Evolutionary conservation across 495 filamentous ascomycete genomes (phyloP).

Genomic region (Filosporella fistucella): DNA sequence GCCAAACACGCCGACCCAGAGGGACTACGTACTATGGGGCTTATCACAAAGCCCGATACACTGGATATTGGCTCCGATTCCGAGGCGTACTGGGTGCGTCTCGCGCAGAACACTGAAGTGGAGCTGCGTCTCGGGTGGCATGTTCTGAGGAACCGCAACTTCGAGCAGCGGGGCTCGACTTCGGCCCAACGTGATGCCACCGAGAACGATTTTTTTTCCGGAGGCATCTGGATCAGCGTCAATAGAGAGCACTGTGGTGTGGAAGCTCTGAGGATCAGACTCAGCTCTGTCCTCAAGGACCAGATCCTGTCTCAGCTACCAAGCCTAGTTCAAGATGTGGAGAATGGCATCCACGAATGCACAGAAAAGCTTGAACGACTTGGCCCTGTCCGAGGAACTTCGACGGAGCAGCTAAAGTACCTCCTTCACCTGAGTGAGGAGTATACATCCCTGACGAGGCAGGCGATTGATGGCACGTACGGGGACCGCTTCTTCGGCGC

Average conservation of each 20-base stretch:
- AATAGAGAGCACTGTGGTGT: constrained; percentile 36
- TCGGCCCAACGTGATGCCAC: constrained; percentile 30
- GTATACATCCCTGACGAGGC: constrained; percentile 45
- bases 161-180: constrained; percentile 32
- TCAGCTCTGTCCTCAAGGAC: constrained; percentile 51
- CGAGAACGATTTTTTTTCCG: constrained; percentile 35
- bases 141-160: constrained; percentile 6
- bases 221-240: constrained; percentile 21
- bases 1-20: constrained; percentile 32
- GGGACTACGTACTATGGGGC: constrained; percentile 39
- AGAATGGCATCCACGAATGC: constrained; percentile 28
- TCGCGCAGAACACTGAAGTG: constrained; percentile 42
- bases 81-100: constrained; percentile 32
- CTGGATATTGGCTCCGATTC: constrained; percentile 33
- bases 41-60: constrained; percentile 49
- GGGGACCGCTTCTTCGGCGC: constrained; percentile 50
- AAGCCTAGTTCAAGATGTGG: constrained; percentile 51
- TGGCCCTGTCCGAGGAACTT: constrained; percentile 43
- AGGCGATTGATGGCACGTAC: constrained; percentile 53
- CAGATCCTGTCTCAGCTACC: constrained; percentile 58
- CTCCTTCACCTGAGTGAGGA: constrained; percentile 46
- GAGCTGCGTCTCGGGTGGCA: constrained; percentile 30
- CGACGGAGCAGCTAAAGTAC: constrained; percentile 46
- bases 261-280: constrained; percentile 38
- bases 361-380: constrained; percentile 35